Conservation (phyloP, 2,329 filamentous ascomycete genomes). For the Aspergillus proliferans region DNA sequence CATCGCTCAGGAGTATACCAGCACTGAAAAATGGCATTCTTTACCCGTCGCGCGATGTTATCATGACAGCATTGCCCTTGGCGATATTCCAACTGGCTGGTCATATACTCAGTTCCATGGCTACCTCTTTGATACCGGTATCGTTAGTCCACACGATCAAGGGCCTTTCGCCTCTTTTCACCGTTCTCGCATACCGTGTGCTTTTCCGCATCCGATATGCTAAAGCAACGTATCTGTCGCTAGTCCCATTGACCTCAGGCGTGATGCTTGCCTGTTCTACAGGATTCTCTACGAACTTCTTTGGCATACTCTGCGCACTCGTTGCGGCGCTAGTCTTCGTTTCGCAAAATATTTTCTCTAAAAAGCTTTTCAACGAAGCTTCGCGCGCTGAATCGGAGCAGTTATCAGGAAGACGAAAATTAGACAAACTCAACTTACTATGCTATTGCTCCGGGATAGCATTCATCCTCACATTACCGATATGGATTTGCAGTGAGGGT, state of each 20-base stretch:
- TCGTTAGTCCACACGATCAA: slow-evolving; percentile 98
- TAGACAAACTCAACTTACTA: slow-evolving; percentile 93
- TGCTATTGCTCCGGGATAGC: slow-evolving; percentile 96
- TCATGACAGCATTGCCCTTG: slow-evolving; percentile 81
- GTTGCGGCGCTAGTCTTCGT: slow-evolving; percentile 91
- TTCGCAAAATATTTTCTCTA: slow-evolving; percentile 97
- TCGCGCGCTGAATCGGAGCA: slow-evolving; percentile 75
- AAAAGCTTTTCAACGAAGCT: slow-evolving; percentile 93
- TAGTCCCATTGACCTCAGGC: slow-evolving; percentile 86
- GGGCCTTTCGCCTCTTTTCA: slow-evolving; percentile 90
- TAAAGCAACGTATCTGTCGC: slow-evolving; percentile 74
- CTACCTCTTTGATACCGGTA: slow-evolving; percentile 89
- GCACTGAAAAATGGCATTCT: slow-evolving; percentile 80
- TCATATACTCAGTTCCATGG: slow-evolving; percentile 88
- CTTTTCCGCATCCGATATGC: slow-evolving; percentile 87
- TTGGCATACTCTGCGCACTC: slow-evolving; percentile 85
- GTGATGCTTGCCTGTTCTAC: slow-evolving; percentile 95
- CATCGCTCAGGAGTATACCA: slow-evolving; percentile 64
- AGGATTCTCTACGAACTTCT: slow-evolving; percentile 78
- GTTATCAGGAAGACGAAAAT: slow-evolving; percentile 60
- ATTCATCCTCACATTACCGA: slow-evolving; percentile 77
- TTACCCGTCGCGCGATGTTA: slow-evolving; percentile 70
- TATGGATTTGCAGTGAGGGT: slow-evolving; percentile 92
- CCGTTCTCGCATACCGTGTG: slow-evolving; percentile 84
- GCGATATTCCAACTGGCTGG: slow-evolving; percentile 90